Percentiles rank a stretch among this genome's conserved stretches.
These are phyloP conservation scores for Thalassiosira exigua DNA, from an alignment of 352 stramenopile species.

Conservation along the genomic window DNA sequence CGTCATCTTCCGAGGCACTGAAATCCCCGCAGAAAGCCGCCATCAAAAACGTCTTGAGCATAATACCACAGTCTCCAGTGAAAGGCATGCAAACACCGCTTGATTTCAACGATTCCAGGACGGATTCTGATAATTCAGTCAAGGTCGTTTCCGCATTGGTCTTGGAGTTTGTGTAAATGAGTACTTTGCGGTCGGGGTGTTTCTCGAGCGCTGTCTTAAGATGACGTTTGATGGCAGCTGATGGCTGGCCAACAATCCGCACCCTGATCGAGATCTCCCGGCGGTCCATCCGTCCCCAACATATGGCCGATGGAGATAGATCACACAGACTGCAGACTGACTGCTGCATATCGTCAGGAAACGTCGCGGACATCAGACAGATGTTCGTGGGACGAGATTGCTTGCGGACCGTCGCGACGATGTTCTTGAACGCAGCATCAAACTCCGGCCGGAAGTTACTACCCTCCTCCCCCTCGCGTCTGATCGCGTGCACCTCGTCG, in stretches of 20 bases:
- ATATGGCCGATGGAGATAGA: not conserved
- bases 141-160: conserved; percentile 8
- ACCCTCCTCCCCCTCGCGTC: conserved; percentile 4
- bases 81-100: not conserved
- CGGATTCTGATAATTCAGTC: not conserved
- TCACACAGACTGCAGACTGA: not conserved
- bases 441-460: conserved; percentile 28
- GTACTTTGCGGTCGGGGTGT: not conserved
- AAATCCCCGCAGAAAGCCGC: conserved; percentile 25
- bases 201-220: not conserved
- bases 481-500: conserved; percentile 30
- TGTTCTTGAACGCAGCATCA: not conserved
- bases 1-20: not conserved
- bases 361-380: conserved; percentile 1
- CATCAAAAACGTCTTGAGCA: conserved; percentile 17
- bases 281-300: not conserved
- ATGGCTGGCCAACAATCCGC: conserved; percentile 14
- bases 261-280: conserved; percentile 3
- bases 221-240: not conserved
- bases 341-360: not conserved
- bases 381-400: not conserved
- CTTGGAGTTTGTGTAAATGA: conserved; percentile 26
- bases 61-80: conserved; percentile 13
- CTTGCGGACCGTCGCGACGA: not conserved
- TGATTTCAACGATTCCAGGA: not conserved